Base-by-base conservation (phyloP, 2,329 filamentous ascomycete genomes). In the Proliferodiscus dingleyae region DNA sequence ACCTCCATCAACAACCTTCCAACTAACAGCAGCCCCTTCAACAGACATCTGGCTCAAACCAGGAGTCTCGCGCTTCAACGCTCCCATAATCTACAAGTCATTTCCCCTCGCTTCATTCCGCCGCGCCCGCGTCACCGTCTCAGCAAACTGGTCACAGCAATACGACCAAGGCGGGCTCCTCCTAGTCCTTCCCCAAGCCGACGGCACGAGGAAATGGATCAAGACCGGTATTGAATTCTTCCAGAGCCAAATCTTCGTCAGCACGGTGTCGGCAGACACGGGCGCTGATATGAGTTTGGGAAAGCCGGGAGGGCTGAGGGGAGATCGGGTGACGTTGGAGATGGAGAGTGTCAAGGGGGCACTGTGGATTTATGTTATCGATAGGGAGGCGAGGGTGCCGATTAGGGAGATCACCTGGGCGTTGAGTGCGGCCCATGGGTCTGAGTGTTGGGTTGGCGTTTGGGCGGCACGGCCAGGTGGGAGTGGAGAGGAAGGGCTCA, bases 21-120 rank as follows among this genome's bases (percentile, higher is more conserved):
- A 30, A 7, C 34, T 54, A 22, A 32, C 22, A 7, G 39, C 49
- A 1, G 24, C 39, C 2, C 3, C 43, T 4, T 21, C 30, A 18
- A 88, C 84, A 28, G 86, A 90, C 65, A 78, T 89, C 61, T 91
- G 86, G 86, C 80, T 83, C 63, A 87, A 87, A 63, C 80, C 83
- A 0, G 83, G 11, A 71, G 38, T 48, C 19, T 37, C 81, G 47
- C 70, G 76, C 53, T 87, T 86, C 70, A 84, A 77, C 57, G 83
- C 57, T 8, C 57, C 57, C 5, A 52, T 56, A 3, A 44, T 60
- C 37, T 60, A 56, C 50, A 57, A 58, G 24, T 32, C 33, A 4
- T 24, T 58, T 3, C 68, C 72, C 1, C 66, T 86, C 6, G 62
- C 68, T n/a, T 61, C 68, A 18, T 88, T 90, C 71, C 68, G 73